A percentile compares a stretch with the other conserved stretches of the same genome.
phyloP scores from a whole-genome alignment of 495 filamentous ascomycete species.

The Xylaria sp. region DNA sequence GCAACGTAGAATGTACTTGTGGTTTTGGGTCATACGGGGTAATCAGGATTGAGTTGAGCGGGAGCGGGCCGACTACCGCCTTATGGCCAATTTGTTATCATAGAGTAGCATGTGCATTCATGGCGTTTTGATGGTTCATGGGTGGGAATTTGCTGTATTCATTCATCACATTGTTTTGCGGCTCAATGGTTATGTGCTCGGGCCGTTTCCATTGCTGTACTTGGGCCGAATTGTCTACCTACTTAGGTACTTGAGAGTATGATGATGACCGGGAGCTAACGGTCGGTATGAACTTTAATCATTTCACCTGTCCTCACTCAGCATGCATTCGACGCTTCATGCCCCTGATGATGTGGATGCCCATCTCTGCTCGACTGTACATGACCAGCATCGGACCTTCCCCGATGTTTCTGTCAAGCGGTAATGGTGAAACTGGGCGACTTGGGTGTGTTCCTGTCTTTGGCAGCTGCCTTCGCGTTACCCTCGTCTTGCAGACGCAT shows the following conservation, averaged over 20 bases:
- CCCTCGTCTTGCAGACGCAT: background rate
- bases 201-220: background rate
- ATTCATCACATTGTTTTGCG: background rate
- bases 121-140: constrained; percentile 20
- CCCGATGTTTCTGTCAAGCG: background rate
- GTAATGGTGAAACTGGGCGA: background rate
- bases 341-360: background rate
- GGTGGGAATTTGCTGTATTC: constrained; percentile 20
- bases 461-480: background rate
- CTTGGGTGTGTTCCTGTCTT: background rate
- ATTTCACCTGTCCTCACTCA: background rate
- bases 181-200: background rate
- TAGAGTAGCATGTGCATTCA: constrained; percentile 23
- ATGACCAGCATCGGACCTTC: background rate
- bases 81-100: background rate
- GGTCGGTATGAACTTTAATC: background rate
- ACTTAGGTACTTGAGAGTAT: background rate
- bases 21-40: background rate
- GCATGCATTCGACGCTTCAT: background rate
- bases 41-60: background rate
- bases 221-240: background rate
- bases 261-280: background rate
- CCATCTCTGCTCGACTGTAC: background rate
- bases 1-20: constrained; percentile 5
- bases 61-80: background rate